A percentile compares a stretch with the other conserved stretches of the same genome.
phyloP scores from a whole-genome alignment of 2,329 filamentous ascomycete genomes.

The Rhinocladiella mackenziei region DNA sequence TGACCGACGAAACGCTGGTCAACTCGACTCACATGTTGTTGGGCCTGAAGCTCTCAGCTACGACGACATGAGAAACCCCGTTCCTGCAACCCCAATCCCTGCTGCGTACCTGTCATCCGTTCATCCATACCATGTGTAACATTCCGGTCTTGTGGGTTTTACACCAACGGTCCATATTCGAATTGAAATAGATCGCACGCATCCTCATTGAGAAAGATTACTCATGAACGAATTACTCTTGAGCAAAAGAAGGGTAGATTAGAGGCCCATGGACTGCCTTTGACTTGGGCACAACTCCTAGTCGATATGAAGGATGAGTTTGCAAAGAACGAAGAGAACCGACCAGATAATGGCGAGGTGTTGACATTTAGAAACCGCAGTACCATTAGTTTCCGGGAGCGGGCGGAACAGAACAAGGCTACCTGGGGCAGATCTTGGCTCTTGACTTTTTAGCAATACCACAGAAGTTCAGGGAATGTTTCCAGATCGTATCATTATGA shows the following conservation, averaged over 20 bases:
- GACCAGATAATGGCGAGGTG: conserved; percentile 5
- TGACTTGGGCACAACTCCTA: background rate
- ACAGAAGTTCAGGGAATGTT: too few relatives aligned
- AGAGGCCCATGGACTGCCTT: background rate
- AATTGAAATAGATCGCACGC: background rate
- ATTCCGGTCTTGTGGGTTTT: too few relatives aligned
- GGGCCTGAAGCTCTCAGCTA: conserved; percentile 36
- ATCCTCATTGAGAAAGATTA: conserved; percentile 1
- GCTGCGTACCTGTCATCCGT: too few relatives aligned
- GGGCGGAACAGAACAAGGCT: conserved; percentile 5
- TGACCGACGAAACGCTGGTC: too few relatives aligned
- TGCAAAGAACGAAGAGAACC: background rate
- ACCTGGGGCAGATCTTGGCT: too few relatives aligned
- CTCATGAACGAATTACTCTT: background rate
- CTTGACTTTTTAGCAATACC: too few relatives aligned
- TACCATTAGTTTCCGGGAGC: background rate
- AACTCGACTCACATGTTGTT: too few relatives aligned
- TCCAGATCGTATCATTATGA: too few relatives aligned
- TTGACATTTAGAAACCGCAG: background rate
- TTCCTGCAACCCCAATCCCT: too few relatives aligned
- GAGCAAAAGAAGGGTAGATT: background rate
- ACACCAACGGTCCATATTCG: background rate
- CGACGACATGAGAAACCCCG: conserved; percentile 33
- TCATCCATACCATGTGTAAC: too few relatives aligned
- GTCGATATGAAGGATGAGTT: conserved; percentile 2